Evolutionary conservation across 1,284 basidiomycete genomes (phyloP).

Genomic region (Vanrija pseudolonga): DNA sequence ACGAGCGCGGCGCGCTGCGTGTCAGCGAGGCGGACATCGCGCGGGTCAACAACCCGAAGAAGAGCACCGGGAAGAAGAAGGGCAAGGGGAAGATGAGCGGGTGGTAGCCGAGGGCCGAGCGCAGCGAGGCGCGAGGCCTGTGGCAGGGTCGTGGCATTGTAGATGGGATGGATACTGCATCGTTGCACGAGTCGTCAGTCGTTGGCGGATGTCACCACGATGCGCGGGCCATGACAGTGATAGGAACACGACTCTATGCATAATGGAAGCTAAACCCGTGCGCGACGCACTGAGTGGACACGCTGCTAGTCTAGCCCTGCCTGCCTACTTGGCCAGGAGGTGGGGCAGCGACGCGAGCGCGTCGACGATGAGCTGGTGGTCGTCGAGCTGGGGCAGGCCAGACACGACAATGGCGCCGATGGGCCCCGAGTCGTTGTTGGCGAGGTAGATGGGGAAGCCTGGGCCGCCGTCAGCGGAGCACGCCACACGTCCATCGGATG

Average conservation of each 20-base stretch:
- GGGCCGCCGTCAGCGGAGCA: background rate
- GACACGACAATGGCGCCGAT: constrained; percentile 48
- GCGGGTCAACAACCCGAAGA: constrained; percentile 18
- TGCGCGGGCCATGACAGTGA: too few species aligned
- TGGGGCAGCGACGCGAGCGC: constrained; percentile 14
- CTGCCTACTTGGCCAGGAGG: constrained; percentile 11
- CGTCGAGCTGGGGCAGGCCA: constrained; percentile 46
- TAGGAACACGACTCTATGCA: background rate
- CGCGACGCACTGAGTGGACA: background rate
- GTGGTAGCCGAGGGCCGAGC: background rate
- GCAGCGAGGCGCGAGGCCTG: background rate
- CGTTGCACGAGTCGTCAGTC: too few species aligned
- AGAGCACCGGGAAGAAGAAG: constrained; percentile 3
- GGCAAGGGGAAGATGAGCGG: constrained; percentile 12
- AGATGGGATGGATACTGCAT: background rate
- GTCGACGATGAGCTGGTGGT: constrained; percentile 44
- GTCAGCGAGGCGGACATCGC: constrained; percentile 42
- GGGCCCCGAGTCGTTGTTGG: constrained; percentile 27
- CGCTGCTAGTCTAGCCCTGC: too few species aligned
- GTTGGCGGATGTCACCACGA: too few species aligned
- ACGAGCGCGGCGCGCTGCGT: constrained; percentile 42
- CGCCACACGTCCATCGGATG: too few species aligned
- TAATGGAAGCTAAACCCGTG: background rate
- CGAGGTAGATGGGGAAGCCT: constrained; percentile 47
- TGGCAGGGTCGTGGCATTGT: background rate